phyloP scores from a whole-genome alignment of 495 filamentous ascomycete genomes.

The Penicillium alfredii region DNA sequence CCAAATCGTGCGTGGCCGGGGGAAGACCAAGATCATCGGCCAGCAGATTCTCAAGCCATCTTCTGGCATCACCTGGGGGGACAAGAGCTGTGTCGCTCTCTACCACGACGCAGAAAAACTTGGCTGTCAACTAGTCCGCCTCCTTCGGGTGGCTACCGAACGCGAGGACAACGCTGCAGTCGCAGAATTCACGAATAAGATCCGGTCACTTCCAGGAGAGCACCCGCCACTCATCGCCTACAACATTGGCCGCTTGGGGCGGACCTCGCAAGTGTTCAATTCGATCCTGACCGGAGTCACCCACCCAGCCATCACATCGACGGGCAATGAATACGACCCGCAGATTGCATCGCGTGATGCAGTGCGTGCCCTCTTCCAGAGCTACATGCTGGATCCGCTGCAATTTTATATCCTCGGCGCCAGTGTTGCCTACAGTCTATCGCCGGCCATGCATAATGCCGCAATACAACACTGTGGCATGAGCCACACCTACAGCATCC shows the following conservation, averaged over 20 bases:
- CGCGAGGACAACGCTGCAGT: slow-evolving; percentile 55
- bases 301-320: slow-evolving; percentile 51
- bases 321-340: slow-evolving; percentile 29
- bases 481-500: slow-evolving; percentile 63
- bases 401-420: slow-evolving; percentile 71
- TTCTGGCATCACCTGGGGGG: slow-evolving; percentile 53
- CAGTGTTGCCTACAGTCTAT: slow-evolving; percentile 68
- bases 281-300: slow-evolving; percentile 62
- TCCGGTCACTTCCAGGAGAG: slow-evolving; percentile 31
- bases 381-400: slow-evolving; percentile 57
- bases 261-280: slow-evolving; percentile 63
- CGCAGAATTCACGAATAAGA: slow-evolving; percentile 46
- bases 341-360: slow-evolving; percentile 53
- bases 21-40: slow-evolving; percentile 70
- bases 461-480: slow-evolving; percentile 67
- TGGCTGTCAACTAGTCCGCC: slow-evolving; percentile 64
- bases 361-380: slow-evolving; percentile 48
- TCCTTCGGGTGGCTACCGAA: slow-evolving; percentile 56
- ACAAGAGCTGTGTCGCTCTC: slow-evolving; percentile 49
- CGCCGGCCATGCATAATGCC: slow-evolving; percentile 74
- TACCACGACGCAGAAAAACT: slow-evolving; percentile 54
- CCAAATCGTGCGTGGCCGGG: slow-evolving; percentile 47
- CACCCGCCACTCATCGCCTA: slow-evolving; percentile 61
- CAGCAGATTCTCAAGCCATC: slow-evolving; percentile 51
- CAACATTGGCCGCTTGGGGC: slow-evolving; percentile 63